Conservation (phyloP, 2,329 filamentous ascomycete genomes). For the Monilinia laxa region DNA sequence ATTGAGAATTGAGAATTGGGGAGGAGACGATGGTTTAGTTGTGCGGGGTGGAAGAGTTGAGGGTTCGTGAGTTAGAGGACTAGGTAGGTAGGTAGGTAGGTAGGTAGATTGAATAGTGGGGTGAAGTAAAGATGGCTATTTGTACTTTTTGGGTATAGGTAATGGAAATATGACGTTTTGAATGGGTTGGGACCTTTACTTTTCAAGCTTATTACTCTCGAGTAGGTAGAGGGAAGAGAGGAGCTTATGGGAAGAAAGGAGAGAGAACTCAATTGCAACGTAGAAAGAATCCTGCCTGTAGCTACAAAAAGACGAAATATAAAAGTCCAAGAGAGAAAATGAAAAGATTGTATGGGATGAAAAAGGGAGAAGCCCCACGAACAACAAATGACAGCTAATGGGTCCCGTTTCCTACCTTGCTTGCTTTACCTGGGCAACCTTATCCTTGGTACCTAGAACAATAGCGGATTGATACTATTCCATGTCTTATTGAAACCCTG, state of each 20-base stretch:
- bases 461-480: constrained; percentile 23
- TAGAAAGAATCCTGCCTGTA: too few species aligned
- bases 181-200: not conserved
- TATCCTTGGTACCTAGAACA: not conserved
- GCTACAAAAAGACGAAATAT: too few species aligned
- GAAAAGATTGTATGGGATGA: not conserved
- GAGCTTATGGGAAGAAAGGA: not conserved
- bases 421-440: too few species aligned
- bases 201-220: too few species aligned
- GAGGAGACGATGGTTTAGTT: not conserved
- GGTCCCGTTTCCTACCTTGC: constrained; percentile 4
- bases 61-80: not conserved
- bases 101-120: constrained; percentile 6
- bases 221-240: too few species aligned
- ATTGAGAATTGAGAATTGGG: constrained; percentile 2
- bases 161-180: not conserved
- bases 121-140: not conserved
- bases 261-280: not conserved
- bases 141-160: not conserved
- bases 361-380: constrained; percentile 17
- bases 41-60: constrained; percentile 7
- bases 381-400: constrained; percentile 23
- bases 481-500: constrained; percentile 13
- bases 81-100: not conserved
- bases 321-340: not conserved